These are phyloP conservation scores for Graphilbum sp. DNA, from an alignment of 2,329 filamentous ascomycete species.

Conservation along the genomic window DNA sequence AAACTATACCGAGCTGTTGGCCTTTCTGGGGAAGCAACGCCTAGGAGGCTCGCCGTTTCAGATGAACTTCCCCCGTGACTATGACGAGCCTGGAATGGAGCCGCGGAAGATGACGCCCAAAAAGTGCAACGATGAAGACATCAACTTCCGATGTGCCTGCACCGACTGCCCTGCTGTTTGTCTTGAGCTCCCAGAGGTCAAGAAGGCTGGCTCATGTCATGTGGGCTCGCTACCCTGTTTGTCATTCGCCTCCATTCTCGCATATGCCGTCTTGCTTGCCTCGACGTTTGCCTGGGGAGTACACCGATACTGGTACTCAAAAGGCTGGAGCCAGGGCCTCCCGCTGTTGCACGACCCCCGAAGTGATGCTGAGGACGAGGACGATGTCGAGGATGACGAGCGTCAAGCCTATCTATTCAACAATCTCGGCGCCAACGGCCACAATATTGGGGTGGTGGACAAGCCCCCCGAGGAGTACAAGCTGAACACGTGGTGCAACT, in stretches of 20 bases:
- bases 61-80: conserved; percentile 70
- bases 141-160: conserved; percentile 77
- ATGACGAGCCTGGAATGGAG: conserved; percentile 52
- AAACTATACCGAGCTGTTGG: conserved; percentile 72
- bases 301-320: conserved; percentile 36
- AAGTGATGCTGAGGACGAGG: conserved; percentile 50
- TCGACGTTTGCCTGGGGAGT: conserved; percentile 60
- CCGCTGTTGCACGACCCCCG: conserved; percentile 67
- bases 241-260: conserved; percentile 79
- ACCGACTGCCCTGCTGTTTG: conserved; percentile 84
- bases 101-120: conserved; percentile 58
- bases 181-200: conserved; percentile 63
- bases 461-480: conserved; percentile 63
- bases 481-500: conserved; percentile 70
- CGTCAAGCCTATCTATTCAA: conserved; percentile 15
- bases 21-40: conserved; percentile 88
- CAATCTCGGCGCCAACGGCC: no score
- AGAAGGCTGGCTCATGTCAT: conserved; percentile 52
- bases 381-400: conserved; percentile 77
- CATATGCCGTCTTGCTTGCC: conserved; percentile 61
- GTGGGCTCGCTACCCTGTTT: conserved; percentile 84
- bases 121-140: conserved; percentile 78
- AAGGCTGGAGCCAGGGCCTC: conserved; percentile 49
- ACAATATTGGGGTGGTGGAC: no score
- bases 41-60: conserved; percentile 88